Evolutionary conservation across 805 yeast genomes (phyloP).

Genomic region (Cyberlindnera suaveolens): DNA sequence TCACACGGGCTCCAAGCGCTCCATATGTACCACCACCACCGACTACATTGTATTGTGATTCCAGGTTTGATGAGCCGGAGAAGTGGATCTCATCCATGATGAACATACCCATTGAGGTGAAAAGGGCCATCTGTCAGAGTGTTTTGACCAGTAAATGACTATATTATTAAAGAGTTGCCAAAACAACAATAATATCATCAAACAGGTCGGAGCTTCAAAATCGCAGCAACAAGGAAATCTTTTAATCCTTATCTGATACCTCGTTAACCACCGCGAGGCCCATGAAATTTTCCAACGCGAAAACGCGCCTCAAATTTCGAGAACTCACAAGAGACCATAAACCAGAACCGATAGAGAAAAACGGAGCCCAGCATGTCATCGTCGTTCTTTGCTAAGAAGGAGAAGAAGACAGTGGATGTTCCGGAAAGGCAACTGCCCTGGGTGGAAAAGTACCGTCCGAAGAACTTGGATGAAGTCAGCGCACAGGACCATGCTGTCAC

Average conservation of each 20-base stretch:
- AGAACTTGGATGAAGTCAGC: constrained; percentile 75
- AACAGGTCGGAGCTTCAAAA: neutral
- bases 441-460: constrained; percentile 95
- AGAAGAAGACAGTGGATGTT: constrained; percentile 17
- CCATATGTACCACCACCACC: constrained; percentile 94
- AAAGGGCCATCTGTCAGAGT: constrained; percentile 18
- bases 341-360: neutral
- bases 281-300: neutral
- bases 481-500: constrained; percentile 88
- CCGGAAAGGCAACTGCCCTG: constrained; percentile 53
- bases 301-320: neutral
- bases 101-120: constrained; percentile 81
- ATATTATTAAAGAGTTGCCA: neutral
- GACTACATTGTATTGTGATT: constrained; percentile 43
- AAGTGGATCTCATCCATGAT: constrained; percentile 82
- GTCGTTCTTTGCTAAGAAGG: constrained; percentile 22
- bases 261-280: too few relatives aligned
- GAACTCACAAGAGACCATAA: neutral
- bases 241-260: too few relatives aligned
- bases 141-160: too few relatives aligned
- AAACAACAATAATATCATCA: neutral
- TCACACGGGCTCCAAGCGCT: constrained; percentile 63
- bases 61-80: constrained; percentile 26
- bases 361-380: neutral
- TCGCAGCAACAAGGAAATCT: too few relatives aligned